Base-by-base conservation (phyloP, 768 basidiomycete species). In the Imleria badia region DNA sequence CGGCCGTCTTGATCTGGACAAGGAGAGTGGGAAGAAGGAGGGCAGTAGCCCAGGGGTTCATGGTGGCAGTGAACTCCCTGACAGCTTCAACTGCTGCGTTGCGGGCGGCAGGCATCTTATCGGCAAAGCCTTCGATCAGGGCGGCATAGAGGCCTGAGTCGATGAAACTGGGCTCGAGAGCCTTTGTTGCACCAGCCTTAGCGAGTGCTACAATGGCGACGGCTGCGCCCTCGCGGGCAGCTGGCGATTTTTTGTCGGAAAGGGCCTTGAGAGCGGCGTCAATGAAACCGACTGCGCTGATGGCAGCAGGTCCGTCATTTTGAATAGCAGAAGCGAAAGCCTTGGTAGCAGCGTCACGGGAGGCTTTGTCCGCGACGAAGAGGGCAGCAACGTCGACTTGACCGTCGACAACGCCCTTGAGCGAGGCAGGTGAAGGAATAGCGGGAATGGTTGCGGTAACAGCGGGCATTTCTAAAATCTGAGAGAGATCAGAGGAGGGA, bases 221-320 rank as follows among this genome's bases (percentile, higher is more conserved):
- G 48, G 87, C 88, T 50, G 93, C 94, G 63, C 87, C 91, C 75
- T 98, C 91, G 70, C 95, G 93, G 60, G 89, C 83, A 58, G 87
- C 89, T 48, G 93, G 87, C 17, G 89, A 91, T 79, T 95, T 97
- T 84, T 98, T 98, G 85, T 97, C 93, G 73, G 78, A 79, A 60
- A 97, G 85, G 49, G 92, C 94, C 79, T 89, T 91, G 73, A 91
- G 65, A 59, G 84, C 73, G 64, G 91, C 88, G 51, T 86, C 86
- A 35, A 75, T 75, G 75, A 95, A 87, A 59, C 80, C 85, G 58
- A 83, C 75, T 58, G 84, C 77, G 56, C 79, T 77, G 68, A 97
- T 82, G 71, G 84, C 85, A 56, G 83, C 75, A 60, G 90, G 88
- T 69, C 94, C 93, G 53, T 90, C 83, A 76, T 91, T 91, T 85